These are phyloP conservation scores for Farysia itapuensis DNA, from an alignment of 1,284 basidiomycete species.

Conservation along the genomic window DNA sequence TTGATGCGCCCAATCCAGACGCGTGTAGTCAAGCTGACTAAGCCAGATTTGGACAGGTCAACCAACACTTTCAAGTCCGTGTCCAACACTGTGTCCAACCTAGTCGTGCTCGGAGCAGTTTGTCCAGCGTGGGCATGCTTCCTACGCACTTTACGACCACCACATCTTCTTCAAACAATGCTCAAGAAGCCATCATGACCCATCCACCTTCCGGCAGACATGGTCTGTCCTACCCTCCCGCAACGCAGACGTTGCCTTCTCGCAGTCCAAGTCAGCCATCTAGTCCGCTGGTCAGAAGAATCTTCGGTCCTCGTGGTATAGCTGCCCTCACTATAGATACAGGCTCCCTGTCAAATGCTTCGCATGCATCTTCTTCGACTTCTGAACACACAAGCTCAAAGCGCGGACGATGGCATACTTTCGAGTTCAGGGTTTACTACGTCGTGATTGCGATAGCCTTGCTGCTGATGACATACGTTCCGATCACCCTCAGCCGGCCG, in stretches of 20 bases:
- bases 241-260: too few relatives aligned
- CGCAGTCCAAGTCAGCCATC: slow-evolving; percentile 1
- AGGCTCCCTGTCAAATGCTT: slow-evolving; percentile 5
- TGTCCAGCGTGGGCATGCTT: slow-evolving; percentile 23
- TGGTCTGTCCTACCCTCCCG: too few relatives aligned
- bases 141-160: slow-evolving; percentile 21
- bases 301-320: slow-evolving; percentile 21
- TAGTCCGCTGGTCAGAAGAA: slow-evolving; percentile 1
- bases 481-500: slow-evolving; percentile 76
- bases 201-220: background rate
- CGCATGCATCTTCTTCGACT: background rate
- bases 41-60: too few relatives aligned
- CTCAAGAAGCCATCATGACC: background rate
- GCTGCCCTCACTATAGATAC: slow-evolving; percentile 38
- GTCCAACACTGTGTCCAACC: too few relatives aligned
- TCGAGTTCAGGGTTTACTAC: slow-evolving; percentile 81
- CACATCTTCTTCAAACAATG: background rate
- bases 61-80: too few relatives aligned
- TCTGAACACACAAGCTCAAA: slow-evolving; percentile 2
- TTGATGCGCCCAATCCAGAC: too few relatives aligned
- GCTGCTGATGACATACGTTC: slow-evolving; percentile 78
- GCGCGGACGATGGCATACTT: slow-evolving; percentile 70
- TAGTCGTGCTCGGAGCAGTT: too few relatives aligned
- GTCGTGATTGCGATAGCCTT: slow-evolving; percentile 69
- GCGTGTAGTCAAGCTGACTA: too few relatives aligned